Base-by-base conservation (phyloP, 345 rosid genomes). In the Moringa oleifera region DNA sequence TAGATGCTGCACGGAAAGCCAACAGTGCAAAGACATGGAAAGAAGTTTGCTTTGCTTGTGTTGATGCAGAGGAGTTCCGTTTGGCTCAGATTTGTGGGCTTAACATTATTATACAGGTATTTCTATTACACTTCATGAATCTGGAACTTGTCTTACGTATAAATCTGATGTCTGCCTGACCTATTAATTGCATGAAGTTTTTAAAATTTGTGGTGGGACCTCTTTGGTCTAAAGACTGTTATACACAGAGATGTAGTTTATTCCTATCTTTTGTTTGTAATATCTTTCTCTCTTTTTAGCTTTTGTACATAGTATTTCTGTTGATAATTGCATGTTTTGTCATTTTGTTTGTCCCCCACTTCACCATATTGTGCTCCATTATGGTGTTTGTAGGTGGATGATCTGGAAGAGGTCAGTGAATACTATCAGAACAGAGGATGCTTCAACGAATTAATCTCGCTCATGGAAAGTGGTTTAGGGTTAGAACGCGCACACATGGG, bases 401-500 rank as follows among this genome's bases (percentile, higher is more conserved):
- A 94, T 72, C 70, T 94, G 74, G 97, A 94, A 73, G 99, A 94
- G 71, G 97, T 94, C 64, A 90, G 99, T 21, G 96, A 94, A 67
- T 94, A 64, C 73, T 94, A 94, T 75, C 99, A 94, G 84, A 90
- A 94, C 79, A 83, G 93, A 83, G 99, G 99, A 50, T 80, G 84
- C 85, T 94, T 94, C 80, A 94, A 80, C 81, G 99, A 94, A 63
- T 61, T 94, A 61, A 94, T 94, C 71, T 90, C 99, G 66, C 97
- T 94, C 58, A 88, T 94, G 96, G 99, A 94, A 82, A 94, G 99
- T 76, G 99, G 99, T 60, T 75, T 93, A 31, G 97, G 99, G 52
- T 77, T 94, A 53, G 99, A 94, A 79, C 95, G 97, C 28, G 99
- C 97, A 28, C 99, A 94, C 74, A 94, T 94, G 99, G 99, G 97